Evolutionary conservation across 805 yeast genomes (phyloP).

Genomic region (Sugiyamaella boreocaroliniensis): DNA sequence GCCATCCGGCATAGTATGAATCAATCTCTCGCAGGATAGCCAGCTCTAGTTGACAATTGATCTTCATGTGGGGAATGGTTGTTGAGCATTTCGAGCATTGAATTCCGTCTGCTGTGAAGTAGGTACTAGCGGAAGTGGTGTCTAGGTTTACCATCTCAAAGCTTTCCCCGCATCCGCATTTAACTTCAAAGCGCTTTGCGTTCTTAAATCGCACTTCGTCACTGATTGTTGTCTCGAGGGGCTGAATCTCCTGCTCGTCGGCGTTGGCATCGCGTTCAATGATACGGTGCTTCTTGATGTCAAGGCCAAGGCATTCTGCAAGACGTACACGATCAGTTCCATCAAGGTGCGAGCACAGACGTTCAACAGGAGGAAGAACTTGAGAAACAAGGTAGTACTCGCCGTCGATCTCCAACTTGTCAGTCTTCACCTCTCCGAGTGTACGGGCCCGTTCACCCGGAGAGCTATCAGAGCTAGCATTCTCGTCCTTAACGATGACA

Average conservation of each 20-base stretch:
- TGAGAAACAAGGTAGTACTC: conserved; percentile 80
- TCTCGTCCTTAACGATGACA: conserved; percentile 45
- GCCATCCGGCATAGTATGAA: conserved; percentile 78
- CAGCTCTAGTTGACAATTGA: conserved; percentile 71
- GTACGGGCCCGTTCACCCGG: conserved; percentile 83
- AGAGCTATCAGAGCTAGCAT: conserved; percentile 15
- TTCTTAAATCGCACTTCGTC: conserved; percentile 78
- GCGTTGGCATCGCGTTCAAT: conserved; percentile 18
- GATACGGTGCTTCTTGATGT: conserved; percentile 51
- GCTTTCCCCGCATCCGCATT: conserved; percentile 54
- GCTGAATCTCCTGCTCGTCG: conserved; percentile 38
- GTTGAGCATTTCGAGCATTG: conserved; percentile 57
- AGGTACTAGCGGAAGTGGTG: conserved; percentile 45
- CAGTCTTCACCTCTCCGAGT: conserved; percentile 54
- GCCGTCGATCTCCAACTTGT: conserved; percentile 60
- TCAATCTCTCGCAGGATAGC: conserved; percentile 64
- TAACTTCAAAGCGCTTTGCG: conserved; percentile 47
- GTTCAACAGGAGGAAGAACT: conserved; percentile 81
- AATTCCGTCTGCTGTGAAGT: conserved; percentile 61
- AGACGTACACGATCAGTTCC: conserved; percentile 78
- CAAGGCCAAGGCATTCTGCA: conserved; percentile 73
- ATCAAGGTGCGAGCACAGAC: conserved; percentile 76
- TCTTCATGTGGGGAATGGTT: conserved; percentile 43
- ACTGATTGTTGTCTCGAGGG: conserved; percentile 72
- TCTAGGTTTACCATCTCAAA: conserved; percentile 73